Conservation (phyloP, 306 rosid species). For the Aeschynomene evenia region DNA sequence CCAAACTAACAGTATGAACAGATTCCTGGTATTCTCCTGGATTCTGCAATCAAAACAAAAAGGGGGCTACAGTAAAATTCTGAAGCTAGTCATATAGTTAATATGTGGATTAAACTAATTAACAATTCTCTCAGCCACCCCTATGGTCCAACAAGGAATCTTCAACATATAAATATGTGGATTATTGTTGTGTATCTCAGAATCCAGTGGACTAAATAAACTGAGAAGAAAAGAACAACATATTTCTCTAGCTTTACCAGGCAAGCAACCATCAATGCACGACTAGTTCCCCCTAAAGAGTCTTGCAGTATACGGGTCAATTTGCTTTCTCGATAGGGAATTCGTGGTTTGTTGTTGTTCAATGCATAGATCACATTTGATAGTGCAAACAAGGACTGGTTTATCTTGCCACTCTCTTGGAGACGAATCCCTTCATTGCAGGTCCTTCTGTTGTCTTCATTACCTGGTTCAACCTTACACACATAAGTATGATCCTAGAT, state of each 20-base stretch:
- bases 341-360: constrained; percentile 68
- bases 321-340: constrained; percentile 91
- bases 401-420: constrained; percentile 95
- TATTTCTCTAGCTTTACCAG: constrained; percentile 54
- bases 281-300: constrained; percentile 87
- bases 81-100: neutral
- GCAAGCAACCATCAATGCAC: constrained; percentile 89
- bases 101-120: neutral
- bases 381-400: constrained; percentile 84
- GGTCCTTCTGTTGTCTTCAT: constrained; percentile 91
- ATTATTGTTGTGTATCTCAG: neutral
- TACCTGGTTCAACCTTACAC: constrained; percentile 53
- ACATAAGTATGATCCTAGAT: constrained; percentile 6
- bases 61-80: neutral
- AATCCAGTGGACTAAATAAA: constrained; percentile 6
- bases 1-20: constrained; percentile 87
- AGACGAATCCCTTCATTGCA: constrained; percentile 91
- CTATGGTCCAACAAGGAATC: constrained; percentile 5
- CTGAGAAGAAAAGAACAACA: neutral
- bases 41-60: constrained; percentile 52
- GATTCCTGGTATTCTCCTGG: constrained; percentile 96
- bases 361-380: constrained; percentile 93
- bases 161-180: too few species aligned
- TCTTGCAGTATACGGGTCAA: constrained; percentile 93
- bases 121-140: constrained; percentile 3